These are phyloP conservation scores for Lojkania enalia DNA, from an alignment of 2,329 filamentous ascomycete species.

Conservation along the genomic window DNA sequence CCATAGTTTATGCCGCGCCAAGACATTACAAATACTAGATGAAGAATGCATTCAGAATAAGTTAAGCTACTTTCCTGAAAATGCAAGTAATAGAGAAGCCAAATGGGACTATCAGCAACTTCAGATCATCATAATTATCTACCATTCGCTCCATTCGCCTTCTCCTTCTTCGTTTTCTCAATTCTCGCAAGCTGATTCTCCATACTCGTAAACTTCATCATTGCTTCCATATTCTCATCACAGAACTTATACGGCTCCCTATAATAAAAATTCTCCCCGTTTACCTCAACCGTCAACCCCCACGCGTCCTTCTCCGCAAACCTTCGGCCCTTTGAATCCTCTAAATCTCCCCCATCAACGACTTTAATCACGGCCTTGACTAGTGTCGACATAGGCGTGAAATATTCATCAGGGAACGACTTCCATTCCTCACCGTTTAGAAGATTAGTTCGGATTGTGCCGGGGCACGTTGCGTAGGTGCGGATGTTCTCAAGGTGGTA, in stretches of 20 bases:
- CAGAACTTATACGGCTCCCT: conserved; percentile 23
- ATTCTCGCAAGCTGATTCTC: conserved; percentile 29
- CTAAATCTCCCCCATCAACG: conserved; percentile 35
- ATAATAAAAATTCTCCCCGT: conserved; percentile 32
- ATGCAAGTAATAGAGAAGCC: too few relatives aligned
- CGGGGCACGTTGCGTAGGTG: conserved; percentile 46
- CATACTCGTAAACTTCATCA: conserved; percentile 39
- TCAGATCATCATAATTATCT: too few relatives aligned
- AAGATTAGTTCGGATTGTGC: conserved; percentile 44
- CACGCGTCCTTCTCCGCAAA: conserved; percentile 25
- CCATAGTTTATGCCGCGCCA: too few relatives aligned
- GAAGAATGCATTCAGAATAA: too few relatives aligned
- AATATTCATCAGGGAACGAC: conserved; percentile 37
- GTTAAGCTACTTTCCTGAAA: too few relatives aligned
- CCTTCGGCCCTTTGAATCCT: conserved; percentile 27
- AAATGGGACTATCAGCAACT: too few relatives aligned
- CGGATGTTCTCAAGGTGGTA: conserved; percentile 43
- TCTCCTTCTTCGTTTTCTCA: conserved; percentile 23
- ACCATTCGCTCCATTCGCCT: too few relatives aligned
- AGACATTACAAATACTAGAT: too few relatives aligned
- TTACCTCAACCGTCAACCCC: conserved; percentile 35
- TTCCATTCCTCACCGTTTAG: conserved; percentile 38
- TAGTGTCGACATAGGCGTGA: conserved; percentile 39
- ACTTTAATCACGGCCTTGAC: conserved; percentile 33
- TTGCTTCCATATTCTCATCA: conserved; percentile 31